Base-by-base conservation (phyloP, 1,284 basidiomycete species). In the Cutaneotrichosporon sp. region DNA sequence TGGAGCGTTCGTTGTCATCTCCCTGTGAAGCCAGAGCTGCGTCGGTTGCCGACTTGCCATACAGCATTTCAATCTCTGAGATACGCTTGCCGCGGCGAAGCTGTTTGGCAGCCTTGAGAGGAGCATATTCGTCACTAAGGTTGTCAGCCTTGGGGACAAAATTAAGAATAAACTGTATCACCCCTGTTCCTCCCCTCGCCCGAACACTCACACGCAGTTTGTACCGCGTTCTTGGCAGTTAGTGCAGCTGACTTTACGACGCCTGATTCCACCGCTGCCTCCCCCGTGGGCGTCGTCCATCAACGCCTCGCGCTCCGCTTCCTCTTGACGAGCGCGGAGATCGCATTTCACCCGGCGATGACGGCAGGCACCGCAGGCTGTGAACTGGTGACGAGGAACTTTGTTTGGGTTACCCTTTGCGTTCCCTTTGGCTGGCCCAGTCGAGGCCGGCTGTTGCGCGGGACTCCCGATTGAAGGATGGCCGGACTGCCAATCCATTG, bases 351-450 rank as follows among this genome's bases (percentile, higher is more conserved):
- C 73, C 27, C 89, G 81, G 65, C 89, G 77, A 82, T 88, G 88
- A 49, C 89, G 84, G 74, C 90, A 93, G 32, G 89, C 88, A 46
- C 88, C 89, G 68, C 90, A 92, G 3, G 89, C 90, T 31, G 86
- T 84, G 75, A 88, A 89, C 64, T 89, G 88, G 63, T 87, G 85
- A 45, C 87, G 77, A 3, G 82, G 80, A 11, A 85, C 84, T 69
- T 87, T 87, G 50, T 52, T 24, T 12, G 20, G 25, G 34, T 49
- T 37, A 19, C 12, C 46, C 37, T 27, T 49, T 42, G 41, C 24
- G 46, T 26, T 19, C 3, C 19, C 35, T 24, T 39, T 41, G 37
- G 19, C 19, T 3, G 42, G 25, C 5, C 42, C 43, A 14, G 42
- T 26, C 12, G 42, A 29, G 16, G 42, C n/a, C 11, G 42, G 24